These are phyloP conservation scores for Psilocybe tampanensis DNA, from an alignment of 768 basidiomycete species.

Conservation along the genomic window DNA sequence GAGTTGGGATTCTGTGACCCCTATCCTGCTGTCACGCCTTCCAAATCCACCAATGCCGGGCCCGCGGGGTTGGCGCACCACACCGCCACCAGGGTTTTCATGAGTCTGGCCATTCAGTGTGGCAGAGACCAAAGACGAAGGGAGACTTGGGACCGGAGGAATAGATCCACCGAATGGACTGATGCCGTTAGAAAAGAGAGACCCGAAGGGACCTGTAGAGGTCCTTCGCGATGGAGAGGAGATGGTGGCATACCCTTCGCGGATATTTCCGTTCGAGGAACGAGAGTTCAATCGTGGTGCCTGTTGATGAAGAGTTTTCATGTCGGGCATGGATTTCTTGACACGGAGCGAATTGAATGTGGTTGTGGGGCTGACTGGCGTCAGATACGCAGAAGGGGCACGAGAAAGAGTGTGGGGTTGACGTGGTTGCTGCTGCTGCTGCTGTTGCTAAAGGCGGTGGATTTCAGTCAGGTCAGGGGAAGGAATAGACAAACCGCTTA, in stretches of 20 bases:
- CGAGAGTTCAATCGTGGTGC: constrained; percentile 80
- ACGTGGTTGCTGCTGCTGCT: constrained; percentile 47
- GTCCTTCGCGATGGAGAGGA: constrained; percentile 80
- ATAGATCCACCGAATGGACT: constrained; percentile 48
- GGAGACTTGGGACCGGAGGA: constrained; percentile 82
- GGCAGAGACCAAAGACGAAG: constrained; percentile 52
- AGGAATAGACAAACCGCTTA: constrained; percentile 36
- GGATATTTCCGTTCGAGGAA: constrained; percentile 87
- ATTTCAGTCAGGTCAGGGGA: constrained; percentile 9
- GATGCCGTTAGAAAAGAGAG: constrained; percentile 62
- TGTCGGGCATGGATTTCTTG: constrained; percentile 99
- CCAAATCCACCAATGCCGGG: constrained; percentile 80
- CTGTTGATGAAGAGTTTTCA: constrained; percentile 83
- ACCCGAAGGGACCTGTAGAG: constrained; percentile 62
- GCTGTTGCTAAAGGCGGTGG: constrained; percentile 32
- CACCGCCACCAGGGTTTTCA: constrained; percentile 47
- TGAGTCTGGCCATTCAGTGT: constrained; percentile 46
- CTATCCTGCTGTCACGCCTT: constrained; percentile 61
- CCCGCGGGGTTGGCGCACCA: constrained; percentile 85
- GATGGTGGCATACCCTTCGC: constrained; percentile 85
- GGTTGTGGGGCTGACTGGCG: constrained; percentile 46
- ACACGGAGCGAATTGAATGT: constrained; percentile 67
- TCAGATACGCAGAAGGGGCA: constrained; percentile 79
- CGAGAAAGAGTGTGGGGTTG: constrained; percentile 74
- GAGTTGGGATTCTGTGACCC: constrained; percentile 40